These are phyloP conservation scores for Rhizoclosmatium globosum DNA, from an alignment of 192 early-diverging fungal genomes.

Conservation along the genomic window DNA sequence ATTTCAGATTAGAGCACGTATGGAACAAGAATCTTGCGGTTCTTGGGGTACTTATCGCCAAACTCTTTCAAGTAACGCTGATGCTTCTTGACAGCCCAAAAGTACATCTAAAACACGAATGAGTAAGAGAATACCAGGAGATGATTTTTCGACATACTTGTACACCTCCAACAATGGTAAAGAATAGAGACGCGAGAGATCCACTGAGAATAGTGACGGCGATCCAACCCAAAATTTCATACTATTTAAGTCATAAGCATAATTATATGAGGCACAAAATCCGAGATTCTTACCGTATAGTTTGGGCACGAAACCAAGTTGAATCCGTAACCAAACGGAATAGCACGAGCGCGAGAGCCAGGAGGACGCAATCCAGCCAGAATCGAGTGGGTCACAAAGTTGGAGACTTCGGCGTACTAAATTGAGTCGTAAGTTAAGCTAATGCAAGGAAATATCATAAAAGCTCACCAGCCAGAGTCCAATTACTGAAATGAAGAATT, in stretches of 20 bases:
- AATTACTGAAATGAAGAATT: slow-evolving; percentile 51
- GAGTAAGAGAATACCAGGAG: slow-evolving; percentile 50
- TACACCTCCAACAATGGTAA: slow-evolving; percentile 43
- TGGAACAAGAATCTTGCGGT: slow-evolving; percentile 70
- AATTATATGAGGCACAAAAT: background rate
- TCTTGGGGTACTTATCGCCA: slow-evolving; percentile 81
- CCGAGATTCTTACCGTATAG: slow-evolving; percentile 62
- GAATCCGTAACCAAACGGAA: slow-evolving; percentile 94
- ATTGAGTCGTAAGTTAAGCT: background rate
- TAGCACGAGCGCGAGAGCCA: slow-evolving; percentile 83
- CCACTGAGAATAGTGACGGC: slow-evolving; percentile 77
- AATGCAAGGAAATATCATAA: background rate
- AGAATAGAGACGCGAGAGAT: slow-evolving; percentile 61
- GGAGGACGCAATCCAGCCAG: slow-evolving; percentile 92
- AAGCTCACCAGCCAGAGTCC: slow-evolving; percentile 68
- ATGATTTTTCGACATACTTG: background rate
- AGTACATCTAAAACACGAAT: slow-evolving; percentile 81
- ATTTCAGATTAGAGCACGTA: slow-evolving; percentile 40
- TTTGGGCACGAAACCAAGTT: slow-evolving; percentile 90
- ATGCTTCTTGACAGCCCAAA: slow-evolving; percentile 98
- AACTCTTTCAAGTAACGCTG: slow-evolving; percentile 90
- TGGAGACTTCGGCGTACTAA: slow-evolving; percentile 84
- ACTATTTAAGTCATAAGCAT: slow-evolving; percentile 36
- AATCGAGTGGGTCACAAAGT: slow-evolving; percentile 83
- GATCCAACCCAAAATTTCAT: slow-evolving; percentile 87